Evolutionary conservation across 2,329 filamentous ascomycete genomes (phyloP), one percentile per base, ranked within the genome.

Genomic region (Aspergillus piperis): DNA sequence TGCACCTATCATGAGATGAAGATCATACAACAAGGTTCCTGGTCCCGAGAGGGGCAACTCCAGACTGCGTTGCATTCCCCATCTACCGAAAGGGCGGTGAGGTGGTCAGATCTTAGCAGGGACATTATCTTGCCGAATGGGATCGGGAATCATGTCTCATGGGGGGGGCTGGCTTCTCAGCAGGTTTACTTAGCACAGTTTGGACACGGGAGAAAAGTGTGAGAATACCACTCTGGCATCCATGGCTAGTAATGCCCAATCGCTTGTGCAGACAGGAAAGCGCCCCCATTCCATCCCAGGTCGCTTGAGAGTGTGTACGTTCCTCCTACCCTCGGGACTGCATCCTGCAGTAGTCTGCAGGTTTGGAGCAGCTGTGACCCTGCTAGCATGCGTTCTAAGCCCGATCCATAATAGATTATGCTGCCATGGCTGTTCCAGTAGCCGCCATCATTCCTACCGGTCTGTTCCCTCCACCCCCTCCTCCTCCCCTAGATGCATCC

Each of bases 371-470:
- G 30, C 25, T 25, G 30, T 59, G 58, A 60, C 36, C 52, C 51
- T 51, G 53, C 50, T 30, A 56, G 23, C 48, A 27, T 32, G 38
- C 48, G 42, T 51, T 47, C 48, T 27, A 15, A 36, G 25, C 4
- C 6, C 52, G 38, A 44, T 55, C 17, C 39, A 17, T 44, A 23
- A 44, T 44, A 44, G 23, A 44, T 44, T 44, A 32, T 55, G 53
- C 53, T 55, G 53, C 52, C 19, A 38, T 30, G 53, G 38, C 36
- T 52, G 59, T 59, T 62, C 51, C 57, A 62, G 60, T 56, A 59
- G 57, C 52, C 60, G 60, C 60, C 57, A 38, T 49, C 47, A 41
- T 56, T 36, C 23, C 39, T 48, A 13, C n/a, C 58, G 36, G 51
- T 44, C 41, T 44, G 17, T 19, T 19, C 41, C 10, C 8, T 44